phyloP scores from a whole-genome alignment of 2,329 filamentous ascomycete species.

The Sporothrix pseudoabietina region DNA sequence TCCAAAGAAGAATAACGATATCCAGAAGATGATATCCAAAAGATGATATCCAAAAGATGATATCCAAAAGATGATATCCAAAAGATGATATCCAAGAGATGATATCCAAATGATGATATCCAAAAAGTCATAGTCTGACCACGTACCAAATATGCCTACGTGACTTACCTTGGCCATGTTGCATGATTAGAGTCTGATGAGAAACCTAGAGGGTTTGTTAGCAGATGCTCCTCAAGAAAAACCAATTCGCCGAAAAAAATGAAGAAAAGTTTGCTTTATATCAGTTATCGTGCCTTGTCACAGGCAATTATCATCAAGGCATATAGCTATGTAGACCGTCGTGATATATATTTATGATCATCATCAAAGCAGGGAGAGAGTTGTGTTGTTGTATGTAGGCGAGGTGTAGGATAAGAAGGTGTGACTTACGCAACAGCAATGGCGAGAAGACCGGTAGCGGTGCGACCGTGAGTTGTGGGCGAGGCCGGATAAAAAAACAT shows the following conservation, averaged over 20 bases:
- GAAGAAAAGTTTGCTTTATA: slow-evolving; percentile 30
- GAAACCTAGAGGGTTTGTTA: slow-evolving; percentile 12
- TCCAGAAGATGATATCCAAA: no score
- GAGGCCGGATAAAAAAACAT: neutral
- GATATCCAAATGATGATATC: neutral
- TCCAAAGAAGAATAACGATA: no score
- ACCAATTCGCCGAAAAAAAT: neutral
- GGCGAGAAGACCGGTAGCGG: neutral
- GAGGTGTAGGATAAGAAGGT: slow-evolving; percentile 40
- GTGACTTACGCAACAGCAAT: slow-evolving; percentile 41
- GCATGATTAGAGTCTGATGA: neutral
- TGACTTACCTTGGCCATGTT: slow-evolving; percentile 14
- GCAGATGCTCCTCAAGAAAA: neutral
- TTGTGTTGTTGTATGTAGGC: neutral
- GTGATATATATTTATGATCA: slow-evolving; percentile 66
- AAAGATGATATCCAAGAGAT: no score
- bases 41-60: no score
- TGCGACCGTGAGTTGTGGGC: neutral
- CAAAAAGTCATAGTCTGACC: neutral
- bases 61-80: no score
- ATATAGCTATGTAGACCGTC: slow-evolving; percentile 81
- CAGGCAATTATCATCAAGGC: slow-evolving; percentile 77
- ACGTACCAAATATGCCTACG: neutral
- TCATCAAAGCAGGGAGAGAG: slow-evolving; percentile 55
- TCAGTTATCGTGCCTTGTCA: slow-evolving; percentile 63